A percentile compares a stretch with the other conserved stretches of the same genome.
phyloP scores from a whole-genome alignment of 1,139 yeast genomes.

The Hansenula lynferdii region DNA sequence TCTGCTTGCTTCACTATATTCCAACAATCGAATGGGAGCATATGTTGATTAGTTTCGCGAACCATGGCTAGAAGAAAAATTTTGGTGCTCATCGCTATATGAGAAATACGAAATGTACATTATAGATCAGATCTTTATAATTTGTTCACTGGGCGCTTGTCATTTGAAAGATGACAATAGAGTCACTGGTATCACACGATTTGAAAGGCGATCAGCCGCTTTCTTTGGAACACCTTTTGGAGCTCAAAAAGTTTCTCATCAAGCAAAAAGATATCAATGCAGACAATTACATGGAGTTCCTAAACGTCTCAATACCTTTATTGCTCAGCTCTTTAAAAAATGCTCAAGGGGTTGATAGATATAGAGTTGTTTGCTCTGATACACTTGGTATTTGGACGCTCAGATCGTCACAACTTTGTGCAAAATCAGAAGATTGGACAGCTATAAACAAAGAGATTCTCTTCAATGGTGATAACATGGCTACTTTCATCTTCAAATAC shows the following conservation, averaged over 20 bases:
- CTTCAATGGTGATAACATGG: slow-evolving; percentile 20
- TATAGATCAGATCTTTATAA: no score
- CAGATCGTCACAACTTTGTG: slow-evolving; percentile 38
- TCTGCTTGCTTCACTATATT: no score
- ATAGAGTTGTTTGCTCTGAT: slow-evolving; percentile 47
- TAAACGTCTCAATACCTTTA: slow-evolving; percentile 10
- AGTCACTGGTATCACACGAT: background rate
- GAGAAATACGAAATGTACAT: no score
- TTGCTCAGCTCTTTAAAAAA: slow-evolving; percentile 18
- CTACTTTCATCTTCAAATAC: slow-evolving; percentile 43
- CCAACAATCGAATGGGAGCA: no score
- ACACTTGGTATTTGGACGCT: slow-evolving; percentile 60
- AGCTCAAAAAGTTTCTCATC: slow-evolving; percentile 15
- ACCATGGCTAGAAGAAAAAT: no score
- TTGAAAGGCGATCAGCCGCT: background rate
- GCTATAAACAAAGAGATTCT: slow-evolving; percentile 8
- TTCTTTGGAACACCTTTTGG: background rate
- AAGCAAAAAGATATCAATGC: slow-evolving; percentile 1
- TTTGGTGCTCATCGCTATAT: no score
- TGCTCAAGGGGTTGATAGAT: slow-evolving; percentile 4
- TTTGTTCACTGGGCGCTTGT: no score
- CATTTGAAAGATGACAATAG: background rate
- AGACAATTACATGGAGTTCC: background rate
- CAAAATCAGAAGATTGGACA: slow-evolving; percentile 17
- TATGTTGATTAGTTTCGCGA: no score